Evolutionary conservation across 495 filamentous ascomycete species (phyloP).

Genomic region (Hyaloscypha bicolor): DNA sequence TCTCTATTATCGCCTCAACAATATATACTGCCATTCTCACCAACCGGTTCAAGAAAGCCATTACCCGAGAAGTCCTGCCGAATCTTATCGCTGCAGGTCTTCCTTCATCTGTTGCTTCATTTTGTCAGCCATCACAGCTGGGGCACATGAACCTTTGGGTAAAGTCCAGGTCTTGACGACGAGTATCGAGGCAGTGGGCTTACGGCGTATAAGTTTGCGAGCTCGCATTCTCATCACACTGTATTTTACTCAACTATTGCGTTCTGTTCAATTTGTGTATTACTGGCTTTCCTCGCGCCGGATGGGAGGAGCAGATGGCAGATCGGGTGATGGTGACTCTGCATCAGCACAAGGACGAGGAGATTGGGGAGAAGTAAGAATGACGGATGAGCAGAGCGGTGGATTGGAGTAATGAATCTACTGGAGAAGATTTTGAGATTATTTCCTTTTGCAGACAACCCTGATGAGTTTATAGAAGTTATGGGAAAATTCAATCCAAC

Average conservation of each 20-base stretch:
- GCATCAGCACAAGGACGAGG: background rate
- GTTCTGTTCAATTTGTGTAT: background rate
- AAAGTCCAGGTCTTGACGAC: slow-evolving; percentile 42
- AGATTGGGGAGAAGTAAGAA: too few species aligned
- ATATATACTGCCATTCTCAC: slow-evolving; percentile 46
- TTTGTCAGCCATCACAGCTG: slow-evolving; percentile 36
- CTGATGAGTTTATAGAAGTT: too few species aligned
- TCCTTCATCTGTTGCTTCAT: slow-evolving; percentile 36
- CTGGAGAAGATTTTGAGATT: too few species aligned
- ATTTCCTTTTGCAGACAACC: too few species aligned
- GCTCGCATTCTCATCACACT: slow-evolving; percentile 4
- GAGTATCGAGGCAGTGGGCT: slow-evolving; percentile 36
- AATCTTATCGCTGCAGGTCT: slow-evolving; percentile 43
- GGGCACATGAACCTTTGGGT: slow-evolving; percentile 35
- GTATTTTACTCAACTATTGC: slow-evolving; percentile 9
- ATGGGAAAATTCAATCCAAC: too few species aligned
- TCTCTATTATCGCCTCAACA: slow-evolving; percentile 31
- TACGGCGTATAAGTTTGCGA: slow-evolving; percentile 31
- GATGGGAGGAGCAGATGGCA: background rate
- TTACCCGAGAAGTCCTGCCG: slow-evolving; percentile 36
- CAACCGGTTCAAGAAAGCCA: slow-evolving; percentile 38
- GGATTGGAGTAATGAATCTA: too few species aligned
- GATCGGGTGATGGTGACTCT: background rate
- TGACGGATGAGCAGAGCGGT: too few species aligned
- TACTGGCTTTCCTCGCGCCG: background rate